A percentile compares a stretch with the other conserved stretches of the same genome.
phyloP scores from a whole-genome alignment of 1,139 yeast species.

The Taphrina confusa region DNA sequence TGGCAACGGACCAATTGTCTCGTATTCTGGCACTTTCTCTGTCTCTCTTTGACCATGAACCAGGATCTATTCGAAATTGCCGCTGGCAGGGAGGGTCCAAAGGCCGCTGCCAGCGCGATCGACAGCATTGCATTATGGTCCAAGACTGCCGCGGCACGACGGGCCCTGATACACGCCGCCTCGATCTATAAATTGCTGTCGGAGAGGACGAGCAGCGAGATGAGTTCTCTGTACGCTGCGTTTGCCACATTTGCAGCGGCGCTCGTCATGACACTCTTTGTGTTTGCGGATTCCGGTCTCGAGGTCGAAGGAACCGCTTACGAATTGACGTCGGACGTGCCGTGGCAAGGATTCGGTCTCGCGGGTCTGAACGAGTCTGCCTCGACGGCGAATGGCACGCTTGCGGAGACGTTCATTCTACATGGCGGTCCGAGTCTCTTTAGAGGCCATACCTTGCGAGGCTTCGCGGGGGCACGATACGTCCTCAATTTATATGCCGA shows the following conservation, averaged over 20 bases:
- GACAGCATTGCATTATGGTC: conserved; percentile 18
- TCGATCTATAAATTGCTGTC: conserved; percentile 19
- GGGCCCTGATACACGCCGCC: conserved; percentile 28
- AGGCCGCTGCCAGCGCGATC: conserved; percentile 20
- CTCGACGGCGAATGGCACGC: conserved; percentile 4
- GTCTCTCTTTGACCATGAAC: conserved; percentile 18
- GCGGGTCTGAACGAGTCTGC: conserved; percentile 24
- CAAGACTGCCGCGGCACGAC: conserved; percentile 29
- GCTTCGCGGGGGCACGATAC: conserved; percentile 25
- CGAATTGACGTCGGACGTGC: conserved; percentile 17
- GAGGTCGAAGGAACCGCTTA: background rate
- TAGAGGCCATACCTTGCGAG: conserved; percentile 4
- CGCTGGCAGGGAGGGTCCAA: conserved; percentile 24
- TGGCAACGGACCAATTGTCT: conserved; percentile 32
- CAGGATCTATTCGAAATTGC: conserved; percentile 31
- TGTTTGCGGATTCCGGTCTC: conserved; percentile 10
- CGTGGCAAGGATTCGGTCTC: conserved; percentile 23
- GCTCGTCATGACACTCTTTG: conserved; percentile 30
- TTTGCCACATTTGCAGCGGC: conserved; percentile 26
- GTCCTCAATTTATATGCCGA: conserved; percentile 21
- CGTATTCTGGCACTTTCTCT: conserved; percentile 32
- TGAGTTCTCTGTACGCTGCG: conserved; percentile 25
- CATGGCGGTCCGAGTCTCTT: conserved; percentile 19
- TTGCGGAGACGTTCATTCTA: conserved; percentile 15
- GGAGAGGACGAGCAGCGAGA: conserved; percentile 17